Base-by-base conservation (phyloP, 106 monocot species). In the Allium fistulosum region DNA sequence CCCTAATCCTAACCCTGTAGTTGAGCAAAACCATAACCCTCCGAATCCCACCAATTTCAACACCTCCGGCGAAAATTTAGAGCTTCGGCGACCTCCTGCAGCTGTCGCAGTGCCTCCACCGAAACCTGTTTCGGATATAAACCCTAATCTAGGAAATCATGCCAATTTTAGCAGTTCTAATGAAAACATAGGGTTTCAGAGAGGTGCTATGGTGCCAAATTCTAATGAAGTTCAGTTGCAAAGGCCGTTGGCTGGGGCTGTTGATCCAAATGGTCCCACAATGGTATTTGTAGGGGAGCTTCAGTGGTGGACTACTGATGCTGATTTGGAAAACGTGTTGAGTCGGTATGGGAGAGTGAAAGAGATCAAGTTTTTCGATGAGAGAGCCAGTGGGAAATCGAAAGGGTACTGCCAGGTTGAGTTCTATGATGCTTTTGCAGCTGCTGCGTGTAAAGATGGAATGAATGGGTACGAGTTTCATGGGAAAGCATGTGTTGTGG, bases 241-340 rank as follows among this genome's bases (percentile, higher is more conserved):
- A 7, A 66, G 51, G 58, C 61, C 62, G 27, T 67, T 3, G 2
- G 52, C 48, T 10, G 55, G 75, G 2, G 45, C 67, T 17, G 69
- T 68, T 18, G 76, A 65, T 10, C 57, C 37, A 8, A 67, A 69
- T 46, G 86, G 86, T 5, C 72, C 75, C 13, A 79, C 81, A 7
- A 74, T 76, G 64, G 75, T 88, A 11, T 81, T 73, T 53, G 87
- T 88, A 2, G 87, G 87, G 9, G 87, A 88, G 49, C 80, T 88
- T 8, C 87, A 88, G 17, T 88, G 87, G 87, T 88, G 87, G 88
- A 88, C 88, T 2, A 88, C 88, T 17, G 89, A 89, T 67, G 80
- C 89, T 0, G 85, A 89, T 26, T 70, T 89, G 16, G 89, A 89
- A 68, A 58, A 62, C 2, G 77, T 69, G 72, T 56, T 77, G 46